Evolutionary conservation across 1,284 basidiomycete species (phyloP).

Genomic region (Peniophora sp.): DNA sequence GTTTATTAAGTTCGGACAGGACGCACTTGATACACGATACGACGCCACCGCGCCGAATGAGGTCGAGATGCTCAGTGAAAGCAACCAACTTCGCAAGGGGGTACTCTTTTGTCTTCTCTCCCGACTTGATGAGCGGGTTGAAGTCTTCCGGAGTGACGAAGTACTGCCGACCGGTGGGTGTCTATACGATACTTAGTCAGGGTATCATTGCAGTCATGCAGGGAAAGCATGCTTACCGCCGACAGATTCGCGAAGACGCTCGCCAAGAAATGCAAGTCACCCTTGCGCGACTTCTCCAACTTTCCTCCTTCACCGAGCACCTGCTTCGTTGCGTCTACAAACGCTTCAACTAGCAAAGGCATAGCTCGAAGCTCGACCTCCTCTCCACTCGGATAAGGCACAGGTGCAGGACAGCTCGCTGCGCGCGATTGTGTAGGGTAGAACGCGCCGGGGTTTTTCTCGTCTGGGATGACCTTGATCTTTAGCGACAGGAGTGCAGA

Average conservation of each 20-base stretch:
- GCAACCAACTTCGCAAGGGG: constrained; percentile 75
- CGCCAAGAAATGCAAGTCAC: constrained; percentile 79
- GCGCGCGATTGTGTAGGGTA: constrained; percentile 72
- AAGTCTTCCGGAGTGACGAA: constrained; percentile 56
- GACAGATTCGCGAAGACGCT: constrained; percentile 89
- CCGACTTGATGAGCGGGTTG: constrained; percentile 30
- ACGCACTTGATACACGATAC: constrained; percentile 79
- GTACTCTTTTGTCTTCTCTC: constrained; percentile 47
- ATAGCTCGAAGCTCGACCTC: constrained; percentile 55
- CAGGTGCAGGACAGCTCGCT: constrained; percentile 59
- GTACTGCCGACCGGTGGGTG: constrained; percentile 59
- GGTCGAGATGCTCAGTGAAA: constrained; percentile 85
- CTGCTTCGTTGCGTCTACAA: constrained; percentile 62
- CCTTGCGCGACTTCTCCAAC: constrained; percentile 51
- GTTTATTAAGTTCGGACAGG: neutral
- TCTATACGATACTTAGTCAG: constrained; percentile 37
- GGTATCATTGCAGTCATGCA: neutral
- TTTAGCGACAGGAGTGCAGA: constrained; percentile 60
- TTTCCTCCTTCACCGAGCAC: constrained; percentile 32
- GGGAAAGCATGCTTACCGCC: constrained; percentile 42
- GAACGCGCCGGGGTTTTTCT: constrained; percentile 34
- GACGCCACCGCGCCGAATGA: constrained; percentile 80
- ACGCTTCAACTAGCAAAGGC: constrained; percentile 79
- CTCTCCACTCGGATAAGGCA: constrained; percentile 53
- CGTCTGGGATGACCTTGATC: constrained; percentile 54